Conservation (phyloP, 2,329 filamentous ascomycete genomes). For the Trichoderma harzianum region DNA sequence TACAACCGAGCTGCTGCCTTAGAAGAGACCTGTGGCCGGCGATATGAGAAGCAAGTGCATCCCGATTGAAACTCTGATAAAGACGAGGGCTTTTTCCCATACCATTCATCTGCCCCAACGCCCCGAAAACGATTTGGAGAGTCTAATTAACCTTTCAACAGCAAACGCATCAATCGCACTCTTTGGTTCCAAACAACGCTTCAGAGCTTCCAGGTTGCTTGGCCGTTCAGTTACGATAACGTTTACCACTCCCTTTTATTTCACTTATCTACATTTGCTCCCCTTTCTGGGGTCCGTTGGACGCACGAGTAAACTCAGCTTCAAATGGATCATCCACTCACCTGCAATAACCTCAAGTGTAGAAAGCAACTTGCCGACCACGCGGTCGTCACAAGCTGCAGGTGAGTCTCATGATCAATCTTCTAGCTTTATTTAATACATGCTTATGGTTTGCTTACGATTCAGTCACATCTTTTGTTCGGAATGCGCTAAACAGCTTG, state of each 20-base stretch:
- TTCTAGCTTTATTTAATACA: neutral
- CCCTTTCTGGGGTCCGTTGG: neutral
- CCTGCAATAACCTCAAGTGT: slow-evolving; percentile 80
- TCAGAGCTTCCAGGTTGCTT: neutral
- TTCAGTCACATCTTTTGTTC: slow-evolving; percentile 80
- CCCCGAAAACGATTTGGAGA: neutral
- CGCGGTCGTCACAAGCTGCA: slow-evolving; percentile 87
- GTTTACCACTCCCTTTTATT: neutral
- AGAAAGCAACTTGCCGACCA: slow-evolving; percentile 63
- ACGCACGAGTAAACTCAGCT: neutral
- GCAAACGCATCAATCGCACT: neutral
- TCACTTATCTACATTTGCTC: neutral
- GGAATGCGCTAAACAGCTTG: slow-evolving; percentile 64
- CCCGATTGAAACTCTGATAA: neutral
- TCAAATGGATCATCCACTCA: slow-evolving; percentile 68
- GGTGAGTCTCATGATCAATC: slow-evolving; percentile 42
- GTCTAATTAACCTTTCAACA: neutral
- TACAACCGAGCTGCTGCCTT: neutral
- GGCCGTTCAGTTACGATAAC: neutral
- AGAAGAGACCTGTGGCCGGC: neutral
- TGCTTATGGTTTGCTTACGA: slow-evolving; percentile 7
- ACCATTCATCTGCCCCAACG: neutral
- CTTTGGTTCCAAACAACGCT: neutral
- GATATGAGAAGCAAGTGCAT: neutral
- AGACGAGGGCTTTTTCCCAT: neutral